A percentile compares a stretch with the other conserved stretches of the same genome.
phyloP scores from a whole-genome alignment of 257 asterid genomes.

The Parsonsia alboflavescens region DNA sequence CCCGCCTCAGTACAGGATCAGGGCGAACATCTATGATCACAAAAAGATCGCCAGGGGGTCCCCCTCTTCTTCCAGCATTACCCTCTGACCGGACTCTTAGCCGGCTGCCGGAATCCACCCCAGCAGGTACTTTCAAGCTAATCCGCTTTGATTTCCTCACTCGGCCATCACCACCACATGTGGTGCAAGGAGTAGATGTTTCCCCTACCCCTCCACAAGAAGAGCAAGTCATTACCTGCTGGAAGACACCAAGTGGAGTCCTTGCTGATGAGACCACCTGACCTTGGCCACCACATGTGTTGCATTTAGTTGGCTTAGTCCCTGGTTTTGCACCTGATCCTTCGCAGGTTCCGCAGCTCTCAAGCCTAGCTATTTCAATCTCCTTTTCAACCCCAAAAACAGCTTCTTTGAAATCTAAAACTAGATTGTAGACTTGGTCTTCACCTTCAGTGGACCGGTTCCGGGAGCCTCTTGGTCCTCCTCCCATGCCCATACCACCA shows the following conservation, averaged over 20 bases:
- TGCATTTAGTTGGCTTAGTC: conserved; percentile 60
- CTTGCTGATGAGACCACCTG: conserved; percentile 82
- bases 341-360: conserved; percentile 78
- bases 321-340: conserved; percentile 97
- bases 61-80: conserved; percentile 85
- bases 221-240: conserved; percentile 91
- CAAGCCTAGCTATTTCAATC: conserved; percentile 83
- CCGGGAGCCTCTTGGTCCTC: conserved; percentile 72
- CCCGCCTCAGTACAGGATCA: conserved; percentile 77
- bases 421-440: conserved; percentile 75
- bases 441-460: conserved; percentile 86
- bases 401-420: conserved; percentile 86
- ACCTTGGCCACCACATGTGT: conserved; percentile 91
- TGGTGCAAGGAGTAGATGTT: conserved; percentile 73
- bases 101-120: conserved; percentile 87
- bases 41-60: conserved; percentile 89
- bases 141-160: conserved; percentile 81
- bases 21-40: conserved; percentile 71
- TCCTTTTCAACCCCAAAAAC: conserved; percentile 90
- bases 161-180: conserved; percentile 82
- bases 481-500: conserved; percentile 91
- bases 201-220: conserved; percentile 82
- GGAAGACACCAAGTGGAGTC: conserved; percentile 97
- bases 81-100: conserved; percentile 90
- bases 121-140: conserved; percentile 90